A percentile compares a stretch with the other conserved stretches of the same genome.
Conservation (phyloP, 371 early-diverging fungal species). For the Lichtheimia hyalospora region DNA sequence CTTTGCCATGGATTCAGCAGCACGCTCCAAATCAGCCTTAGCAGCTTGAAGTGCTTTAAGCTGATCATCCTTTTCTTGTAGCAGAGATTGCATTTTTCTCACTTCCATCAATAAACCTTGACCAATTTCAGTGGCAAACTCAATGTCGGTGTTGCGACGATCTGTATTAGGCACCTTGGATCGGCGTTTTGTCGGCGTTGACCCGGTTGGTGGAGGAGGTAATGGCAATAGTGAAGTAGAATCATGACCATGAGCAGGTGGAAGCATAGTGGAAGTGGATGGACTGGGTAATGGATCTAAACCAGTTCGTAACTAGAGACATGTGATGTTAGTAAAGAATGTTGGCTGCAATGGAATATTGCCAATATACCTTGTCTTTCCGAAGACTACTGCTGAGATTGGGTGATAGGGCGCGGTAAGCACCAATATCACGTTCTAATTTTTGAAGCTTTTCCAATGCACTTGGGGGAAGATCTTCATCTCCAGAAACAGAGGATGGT, state of each 20-base stretch:
- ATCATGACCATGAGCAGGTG: slow-evolving; percentile 33
- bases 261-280: slow-evolving; percentile 37
- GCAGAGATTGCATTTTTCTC: slow-evolving; percentile 49
- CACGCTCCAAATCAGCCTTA: slow-evolving; percentile 63
- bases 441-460: slow-evolving; percentile 35
- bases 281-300: slow-evolving; percentile 50
- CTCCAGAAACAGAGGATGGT: slow-evolving; percentile 9
- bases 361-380: slow-evolving; percentile 19
- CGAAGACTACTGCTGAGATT: slow-evolving; percentile 16
- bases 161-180: slow-evolving; percentile 52
- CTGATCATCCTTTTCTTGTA: slow-evolving; percentile 67
- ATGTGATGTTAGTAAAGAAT: slow-evolving; percentile 7
- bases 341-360: slow-evolving; percentile 5
- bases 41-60: slow-evolving; percentile 63
- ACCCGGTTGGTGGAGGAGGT: slow-evolving; percentile 45
- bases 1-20: slow-evolving; percentile 64
- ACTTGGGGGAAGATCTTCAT: slow-evolving; percentile 27
- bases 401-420: slow-evolving; percentile 26
- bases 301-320: slow-evolving; percentile 29
- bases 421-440: slow-evolving; percentile 37
- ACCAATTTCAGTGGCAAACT: slow-evolving; percentile 59
- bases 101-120: slow-evolving; percentile 54
- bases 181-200: slow-evolving; percentile 52
- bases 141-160: slow-evolving; percentile 53
- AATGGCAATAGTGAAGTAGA: slow-evolving; percentile 38